These are phyloP conservation scores for Penicillium thymicola DNA, from an alignment of 2,329 filamentous ascomycete species.

Conservation along the genomic window DNA sequence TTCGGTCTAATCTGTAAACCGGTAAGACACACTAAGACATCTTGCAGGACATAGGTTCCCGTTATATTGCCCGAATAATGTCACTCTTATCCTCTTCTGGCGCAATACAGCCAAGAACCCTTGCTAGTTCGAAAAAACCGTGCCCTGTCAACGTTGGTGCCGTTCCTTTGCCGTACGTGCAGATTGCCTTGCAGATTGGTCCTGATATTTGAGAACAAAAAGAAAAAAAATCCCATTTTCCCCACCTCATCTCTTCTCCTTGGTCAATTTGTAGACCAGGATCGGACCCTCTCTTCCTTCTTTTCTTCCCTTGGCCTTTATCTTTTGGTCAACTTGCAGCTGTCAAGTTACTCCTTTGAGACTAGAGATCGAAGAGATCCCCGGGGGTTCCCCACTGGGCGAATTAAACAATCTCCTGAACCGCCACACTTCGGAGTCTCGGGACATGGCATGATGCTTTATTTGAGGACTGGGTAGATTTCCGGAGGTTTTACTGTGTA, in stretches of 20 bases:
- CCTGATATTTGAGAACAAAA: background rate
- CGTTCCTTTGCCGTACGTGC: background rate
- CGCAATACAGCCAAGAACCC: slow-evolving; percentile 6
- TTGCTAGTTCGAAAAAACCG: slow-evolving; percentile 9
- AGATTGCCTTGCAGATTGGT: slow-evolving; percentile 4
- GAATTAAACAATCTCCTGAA: slow-evolving; percentile 15
- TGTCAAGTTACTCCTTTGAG: slow-evolving; percentile 32
- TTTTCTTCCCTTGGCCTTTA: slow-evolving; percentile 2
- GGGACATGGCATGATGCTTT: background rate
- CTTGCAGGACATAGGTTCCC: background rate
- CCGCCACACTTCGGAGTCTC: slow-evolving; percentile 10
- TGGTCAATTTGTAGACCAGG: background rate
- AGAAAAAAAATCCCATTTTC: background rate
- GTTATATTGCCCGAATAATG: background rate
- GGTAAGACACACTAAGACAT: background rate
- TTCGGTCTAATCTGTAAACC: slow-evolving; percentile 8
- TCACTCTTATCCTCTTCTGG: slow-evolving; percentile 8
- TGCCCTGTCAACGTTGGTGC: slow-evolving; percentile 7
- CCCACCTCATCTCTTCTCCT: background rate
- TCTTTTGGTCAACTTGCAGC: slow-evolving; percentile 19
- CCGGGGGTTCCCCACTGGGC: slow-evolving; percentile 23
- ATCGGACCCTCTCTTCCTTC: slow-evolving; percentile 2
- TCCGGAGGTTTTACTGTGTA: slow-evolving; percentile 22
- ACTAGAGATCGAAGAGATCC: slow-evolving; percentile 32
- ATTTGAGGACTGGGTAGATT: background rate